Base-by-base conservation (phyloP, 2,329 filamentous ascomycete genomes). In the Calonectria hongkongensis region DNA sequence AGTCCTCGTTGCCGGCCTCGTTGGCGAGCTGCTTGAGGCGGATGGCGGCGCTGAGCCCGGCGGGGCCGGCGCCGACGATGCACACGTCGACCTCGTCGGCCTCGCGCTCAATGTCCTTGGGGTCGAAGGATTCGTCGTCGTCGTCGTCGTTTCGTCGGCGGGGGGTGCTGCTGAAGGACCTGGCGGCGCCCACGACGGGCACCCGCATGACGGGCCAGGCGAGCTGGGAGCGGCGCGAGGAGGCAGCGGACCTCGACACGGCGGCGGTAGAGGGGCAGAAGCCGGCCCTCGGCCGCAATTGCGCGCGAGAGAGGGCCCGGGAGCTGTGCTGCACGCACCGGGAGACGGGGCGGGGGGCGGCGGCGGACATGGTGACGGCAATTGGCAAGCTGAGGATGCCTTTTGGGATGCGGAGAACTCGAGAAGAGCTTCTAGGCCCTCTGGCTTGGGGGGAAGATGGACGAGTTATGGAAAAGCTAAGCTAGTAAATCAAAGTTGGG, bases 41-140 rank as follows among this genome's bases (percentile, higher is more conserved):
- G 82, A 99, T 99, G 64, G 96, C 97, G 58, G 97, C 96, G 78
- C 94, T 94, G 77, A 99, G 90, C 72, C 97, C 97, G 66, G 97
- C 95, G 66, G 97, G 97, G n/a, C 97, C 96, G 84, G 95, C 97
- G 81, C 97, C 97, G 67, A 99, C 92, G 81, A 99, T 98, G 85
- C 95, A 98, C 36, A 99, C 96, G 85, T 99, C 97, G 36, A 99
- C 97, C 85, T 97, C 88, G 81, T 99, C 97, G 67, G 92, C 94
- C 84, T 98, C 97, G 76, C 97, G 93, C 76, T 98, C 96, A 71
- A 96, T 88, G 68, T 84, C 85, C 28, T 86, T 85, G 10, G 93
- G 93, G 81, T 95, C 92, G 78, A 95, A 94, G 69, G 86, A 81
- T 43, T 91, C 90, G 18, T 78, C 78, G 39, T 75, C 82, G 39